Conservation (phyloP, 2,329 filamentous ascomycete species). For the Geoglossum cookeanum region DNA sequence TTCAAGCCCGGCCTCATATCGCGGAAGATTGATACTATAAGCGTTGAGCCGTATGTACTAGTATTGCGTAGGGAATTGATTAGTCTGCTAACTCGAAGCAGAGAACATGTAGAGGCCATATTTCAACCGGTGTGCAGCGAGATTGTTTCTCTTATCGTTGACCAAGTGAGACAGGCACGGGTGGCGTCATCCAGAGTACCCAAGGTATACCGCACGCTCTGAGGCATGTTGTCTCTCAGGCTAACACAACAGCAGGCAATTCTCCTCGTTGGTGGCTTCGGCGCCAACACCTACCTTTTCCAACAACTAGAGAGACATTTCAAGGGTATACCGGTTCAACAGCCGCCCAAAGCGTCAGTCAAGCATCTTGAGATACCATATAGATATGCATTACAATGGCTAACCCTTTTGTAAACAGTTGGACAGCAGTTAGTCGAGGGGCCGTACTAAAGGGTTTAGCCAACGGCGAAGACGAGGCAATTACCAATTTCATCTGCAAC, state of each 20-base stretch:
- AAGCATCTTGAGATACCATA: background rate
- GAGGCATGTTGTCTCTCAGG: no score
- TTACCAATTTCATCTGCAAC: background rate
- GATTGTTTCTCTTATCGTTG: background rate
- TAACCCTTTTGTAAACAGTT: background rate
- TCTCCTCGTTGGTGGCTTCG: background rate
- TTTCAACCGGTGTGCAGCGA: background rate
- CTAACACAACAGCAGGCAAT: background rate
- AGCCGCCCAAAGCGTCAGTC: background rate
- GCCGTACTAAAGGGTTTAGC: background rate
- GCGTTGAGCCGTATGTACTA: no score
- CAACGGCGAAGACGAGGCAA: background rate
- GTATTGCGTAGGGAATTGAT: no score
- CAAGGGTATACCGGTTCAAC: background rate
- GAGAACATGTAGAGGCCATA: background rate
- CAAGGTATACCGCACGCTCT: no score
- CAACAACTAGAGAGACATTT: background rate
- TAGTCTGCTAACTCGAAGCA: no score
- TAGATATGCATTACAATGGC: background rate
- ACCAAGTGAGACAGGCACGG: background rate
- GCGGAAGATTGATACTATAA: no score
- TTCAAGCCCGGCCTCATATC: no score
- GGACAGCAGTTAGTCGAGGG: constrained; percentile 1
- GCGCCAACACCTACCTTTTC: background rate
- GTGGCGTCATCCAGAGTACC: background rate